These are phyloP conservation scores for Pholiota conissans DNA, from an alignment of 768 basidiomycete species.

Conservation along the genomic window DNA sequence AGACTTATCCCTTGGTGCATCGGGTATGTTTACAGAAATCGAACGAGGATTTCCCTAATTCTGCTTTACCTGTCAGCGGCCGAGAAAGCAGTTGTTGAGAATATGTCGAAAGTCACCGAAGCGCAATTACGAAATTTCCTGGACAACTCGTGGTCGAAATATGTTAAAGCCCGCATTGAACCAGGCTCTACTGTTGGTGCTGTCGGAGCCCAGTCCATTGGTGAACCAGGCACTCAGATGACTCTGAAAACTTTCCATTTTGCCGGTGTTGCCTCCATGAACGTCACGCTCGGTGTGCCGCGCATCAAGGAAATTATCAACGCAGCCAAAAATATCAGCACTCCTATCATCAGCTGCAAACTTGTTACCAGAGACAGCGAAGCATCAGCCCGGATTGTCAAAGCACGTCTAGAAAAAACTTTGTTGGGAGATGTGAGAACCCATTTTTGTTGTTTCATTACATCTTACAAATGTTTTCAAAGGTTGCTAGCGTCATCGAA, in stretches of 20 bases:
- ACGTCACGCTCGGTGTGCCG: slow-evolving; percentile 98
- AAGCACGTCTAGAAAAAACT: slow-evolving; percentile 94
- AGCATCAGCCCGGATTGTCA: slow-evolving; percentile 96
- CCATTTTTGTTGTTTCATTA: background rate
- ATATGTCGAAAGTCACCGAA: slow-evolving; percentile 86
- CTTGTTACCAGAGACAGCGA: slow-evolving; percentile 84
- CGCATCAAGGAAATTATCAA: slow-evolving; percentile 99
- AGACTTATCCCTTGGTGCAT: slow-evolving; percentile 75
- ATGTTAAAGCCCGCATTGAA: slow-evolving; percentile 94
- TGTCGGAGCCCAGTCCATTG: slow-evolving; percentile 98
- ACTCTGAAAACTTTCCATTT: slow-evolving; percentile 99
- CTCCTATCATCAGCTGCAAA: slow-evolving; percentile 97
- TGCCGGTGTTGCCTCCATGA: slow-evolving; percentile 99
- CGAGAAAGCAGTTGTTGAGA: slow-evolving; percentile 78
- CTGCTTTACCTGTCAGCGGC: slow-evolving; percentile 40
- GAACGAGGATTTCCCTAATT: background rate
- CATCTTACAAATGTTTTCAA: slow-evolving; percentile 1
- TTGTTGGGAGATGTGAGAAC: slow-evolving; percentile 82
- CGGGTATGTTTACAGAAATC: slow-evolving; percentile 44
- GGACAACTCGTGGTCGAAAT: slow-evolving; percentile 86
- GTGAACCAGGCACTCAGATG: slow-evolving; percentile 99
- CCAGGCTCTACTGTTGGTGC: slow-evolving; percentile 99
- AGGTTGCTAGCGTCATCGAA: slow-evolving; percentile 92
- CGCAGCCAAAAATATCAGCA: slow-evolving; percentile 95
- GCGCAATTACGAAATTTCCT: slow-evolving; percentile 79